Percentiles rank a stretch among this genome's conserved stretches.
phyloP scores from a whole-genome alignment of 805 yeast species.

The Ogataea degrootiae region DNA sequence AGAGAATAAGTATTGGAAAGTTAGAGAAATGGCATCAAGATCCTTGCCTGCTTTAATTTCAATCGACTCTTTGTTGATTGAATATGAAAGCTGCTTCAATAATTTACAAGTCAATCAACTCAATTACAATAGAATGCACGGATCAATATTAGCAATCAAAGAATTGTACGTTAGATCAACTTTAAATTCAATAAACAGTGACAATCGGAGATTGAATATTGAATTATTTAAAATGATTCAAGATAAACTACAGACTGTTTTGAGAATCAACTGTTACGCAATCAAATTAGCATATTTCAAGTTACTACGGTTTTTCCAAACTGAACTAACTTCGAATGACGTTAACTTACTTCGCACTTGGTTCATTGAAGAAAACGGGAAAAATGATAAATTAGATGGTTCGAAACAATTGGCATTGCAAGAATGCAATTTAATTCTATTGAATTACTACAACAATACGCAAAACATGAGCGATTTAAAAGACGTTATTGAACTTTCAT shows the following conservation, averaged over 20 bases:
- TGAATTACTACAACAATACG: constrained; percentile 16
- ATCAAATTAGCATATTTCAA: constrained; percentile 22
- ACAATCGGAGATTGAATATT: constrained; percentile 11
- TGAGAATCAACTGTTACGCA: constrained; percentile 16
- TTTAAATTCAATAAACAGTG: background rate
- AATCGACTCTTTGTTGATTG: constrained; percentile 26
- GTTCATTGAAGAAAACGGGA: constrained; percentile 31
- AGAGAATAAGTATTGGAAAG: constrained; percentile 63
- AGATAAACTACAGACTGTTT: constrained; percentile 18
- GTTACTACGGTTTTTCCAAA: constrained; percentile 3
- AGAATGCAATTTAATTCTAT: constrained; percentile 27
- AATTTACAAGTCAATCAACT: background rate
- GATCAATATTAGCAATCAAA: constrained; percentile 47
- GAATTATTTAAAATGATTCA: constrained; percentile 25
- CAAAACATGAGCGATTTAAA: constrained; percentile 17
- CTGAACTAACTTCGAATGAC: constrained; percentile 3
- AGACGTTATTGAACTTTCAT: constrained; percentile 30
- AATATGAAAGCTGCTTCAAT: constrained; percentile 20
- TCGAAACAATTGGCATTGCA: constrained; percentile 44
- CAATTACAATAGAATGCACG: constrained; percentile 50
- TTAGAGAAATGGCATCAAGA: constrained; percentile 82
- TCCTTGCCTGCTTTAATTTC: constrained; percentile 51
- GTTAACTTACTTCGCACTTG: constrained; percentile 29
- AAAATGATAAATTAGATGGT: constrained; percentile 37
- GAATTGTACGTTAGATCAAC: constrained; percentile 24